Evolutionary conservation across 1,139 yeast genomes (phyloP).

Genomic region (Yamadazyma jaroonii): DNA sequence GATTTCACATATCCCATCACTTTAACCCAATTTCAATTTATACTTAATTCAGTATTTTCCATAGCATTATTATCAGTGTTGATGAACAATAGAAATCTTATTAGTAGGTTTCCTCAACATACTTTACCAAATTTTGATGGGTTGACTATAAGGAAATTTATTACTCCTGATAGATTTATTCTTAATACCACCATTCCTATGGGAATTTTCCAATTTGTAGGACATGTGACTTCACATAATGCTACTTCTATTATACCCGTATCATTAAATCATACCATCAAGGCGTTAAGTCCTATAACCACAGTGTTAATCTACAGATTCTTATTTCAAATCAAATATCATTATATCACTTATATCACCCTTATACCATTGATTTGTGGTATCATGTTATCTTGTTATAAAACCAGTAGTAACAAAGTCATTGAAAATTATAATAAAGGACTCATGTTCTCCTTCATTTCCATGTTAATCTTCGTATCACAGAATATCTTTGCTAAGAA

Average conservation of each 20-base stretch:
- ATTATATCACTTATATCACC: constrained; percentile 68
- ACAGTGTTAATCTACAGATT: constrained; percentile 80
- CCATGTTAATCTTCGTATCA: constrained; percentile 83
- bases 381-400: constrained; percentile 78
- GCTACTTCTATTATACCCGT: constrained; percentile 89
- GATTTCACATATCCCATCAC: constrained; percentile 77
- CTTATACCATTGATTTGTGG: constrained; percentile 76
- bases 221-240: constrained; percentile 86
- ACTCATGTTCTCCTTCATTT: constrained; percentile 67
- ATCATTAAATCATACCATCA: constrained; percentile 86
- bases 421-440: constrained; percentile 48
- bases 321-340: constrained; percentile 56
- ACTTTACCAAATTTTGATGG: constrained; percentile 43
- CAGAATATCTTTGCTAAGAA: constrained; percentile 91
- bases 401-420: constrained; percentile 23
- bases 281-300: constrained; percentile 82
- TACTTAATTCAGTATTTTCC: constrained; percentile 60
- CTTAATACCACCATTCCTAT: constrained; percentile 77
- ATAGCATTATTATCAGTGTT: constrained; percentile 26
- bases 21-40: constrained; percentile 80
- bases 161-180: constrained; percentile 54
- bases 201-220: constrained; percentile 90
- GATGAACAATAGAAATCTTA: constrained; percentile 17
- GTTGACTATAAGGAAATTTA: constrained; percentile 27
- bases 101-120: constrained; percentile 51